Percentiles rank a stretch among this genome's conserved stretches.
phyloP scores from a whole-genome alignment of 2,329 filamentous ascomycete species.

The Trichoderma citrinoviride region DNA sequence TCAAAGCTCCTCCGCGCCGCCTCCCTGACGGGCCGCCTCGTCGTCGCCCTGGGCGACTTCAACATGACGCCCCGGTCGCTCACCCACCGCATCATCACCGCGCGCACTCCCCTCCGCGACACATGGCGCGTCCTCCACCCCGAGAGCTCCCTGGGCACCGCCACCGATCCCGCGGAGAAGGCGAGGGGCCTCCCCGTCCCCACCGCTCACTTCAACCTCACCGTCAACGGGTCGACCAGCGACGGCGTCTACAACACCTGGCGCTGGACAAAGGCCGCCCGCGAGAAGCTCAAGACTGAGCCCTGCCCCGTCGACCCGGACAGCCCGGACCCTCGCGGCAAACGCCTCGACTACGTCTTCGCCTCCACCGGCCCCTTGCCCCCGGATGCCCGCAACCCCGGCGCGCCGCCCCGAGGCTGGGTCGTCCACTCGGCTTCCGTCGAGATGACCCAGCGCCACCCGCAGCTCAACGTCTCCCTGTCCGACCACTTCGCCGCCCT shows the following conservation, averaged over 20 bases:
- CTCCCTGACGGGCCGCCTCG: constrained; percentile 75
- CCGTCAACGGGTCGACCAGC: constrained; percentile 81
- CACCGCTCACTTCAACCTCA: constrained; percentile 72
- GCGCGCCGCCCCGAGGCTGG: constrained; percentile 52
- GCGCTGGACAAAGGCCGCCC: constrained; percentile 76
- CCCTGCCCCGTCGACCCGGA: constrained; percentile 59
- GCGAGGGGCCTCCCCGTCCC: constrained; percentile 66
- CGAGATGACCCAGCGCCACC: constrained; percentile 78
- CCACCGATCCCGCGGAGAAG: constrained; percentile 64
- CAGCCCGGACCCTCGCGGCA: constrained; percentile 69
- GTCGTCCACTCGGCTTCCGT: constrained; percentile 68
- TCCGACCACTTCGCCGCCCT: constrained; percentile 95
- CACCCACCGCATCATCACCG: constrained; percentile 77
- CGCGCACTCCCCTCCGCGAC: constrained; percentile 74
- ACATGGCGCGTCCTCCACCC: constrained; percentile 84
- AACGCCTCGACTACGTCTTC: constrained; percentile 94
- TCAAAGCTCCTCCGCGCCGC: constrained; percentile 83
- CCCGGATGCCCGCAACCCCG: neutral
- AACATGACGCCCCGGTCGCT: constrained; percentile 92
- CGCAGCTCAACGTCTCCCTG: constrained; percentile 75
- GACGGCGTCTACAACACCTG: constrained; percentile 87
- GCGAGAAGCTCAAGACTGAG: constrained; percentile 62
- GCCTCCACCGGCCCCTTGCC: constrained; percentile 53
- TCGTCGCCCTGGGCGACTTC: constrained; percentile 87
- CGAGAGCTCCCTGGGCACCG: constrained; percentile 74